Evolutionary conservation across 75 land plant genomes (phyloP), one percentile per base, ranked within the genome.

Genomic region (Cunninghamia lanceolata): DNA sequence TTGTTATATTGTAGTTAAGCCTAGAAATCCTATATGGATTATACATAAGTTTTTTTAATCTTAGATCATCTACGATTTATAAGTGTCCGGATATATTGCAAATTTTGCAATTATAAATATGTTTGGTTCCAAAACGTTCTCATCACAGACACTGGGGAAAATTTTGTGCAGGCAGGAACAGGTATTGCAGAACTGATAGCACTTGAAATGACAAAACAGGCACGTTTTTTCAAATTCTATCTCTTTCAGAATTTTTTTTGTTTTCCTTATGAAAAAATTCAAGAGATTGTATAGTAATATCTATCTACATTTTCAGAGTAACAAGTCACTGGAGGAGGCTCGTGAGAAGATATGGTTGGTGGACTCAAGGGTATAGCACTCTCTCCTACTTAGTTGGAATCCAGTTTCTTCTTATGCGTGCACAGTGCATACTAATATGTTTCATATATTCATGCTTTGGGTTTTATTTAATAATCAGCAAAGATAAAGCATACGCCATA

Each of bases 101-200:
- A 80, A 42, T 80, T 19, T 45, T 80, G 30, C 14, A 80, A 6
- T 25, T 43, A 40, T 40, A 80, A 10, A 80, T 80, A 45, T 43
- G 30, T 8, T 43, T 80, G 28, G 46, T 43, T 43, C 82, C 45
- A 21, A 47, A 80, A 80, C 28, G 82, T 43, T 80, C 82, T 80
- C 32, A 80, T 11, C 38, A 73, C n/a, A 32, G 75, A 80, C 52
- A n/a, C 11, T 45, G 11, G 32, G 10, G 4, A 10, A 45, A 80
- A 9, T 9, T 45, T 0, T 80, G 45, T 80, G 11, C 91, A 95
- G 96, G 97, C 97, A 84, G 97, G 94, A 35, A 95, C 96, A 78
- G 97, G 96, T 63, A 95, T 95, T 85, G 97, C 96, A 36, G 97
- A 95, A 77, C 94, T 95, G 38, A 94, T 95, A 56, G 97, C 97